Evolutionary conservation across 1,139 yeast species (phyloP).

Genomic region (Taphrina communis): DNA sequence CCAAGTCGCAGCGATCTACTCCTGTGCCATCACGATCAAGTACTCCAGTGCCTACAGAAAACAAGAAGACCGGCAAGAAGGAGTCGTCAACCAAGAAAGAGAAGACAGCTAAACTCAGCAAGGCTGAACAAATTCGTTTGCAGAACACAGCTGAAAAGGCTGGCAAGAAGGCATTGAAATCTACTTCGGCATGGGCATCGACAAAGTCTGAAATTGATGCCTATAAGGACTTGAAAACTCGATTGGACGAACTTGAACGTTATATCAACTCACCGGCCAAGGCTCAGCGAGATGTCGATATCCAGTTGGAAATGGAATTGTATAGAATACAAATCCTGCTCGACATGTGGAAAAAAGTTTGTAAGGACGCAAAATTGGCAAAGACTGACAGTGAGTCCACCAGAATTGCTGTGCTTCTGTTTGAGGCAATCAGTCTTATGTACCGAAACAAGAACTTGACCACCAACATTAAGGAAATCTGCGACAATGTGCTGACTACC

Average conservation of each 20-base stretch:
- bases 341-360: conserved; percentile 40
- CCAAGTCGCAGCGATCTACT: conserved; percentile 13
- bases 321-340: conserved; percentile 42
- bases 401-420: conserved; percentile 37
- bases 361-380: conserved; percentile 38
- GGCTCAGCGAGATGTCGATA: conserved; percentile 38
- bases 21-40: conserved; percentile 34
- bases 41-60: conserved; percentile 30
- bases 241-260: conserved; percentile 35
- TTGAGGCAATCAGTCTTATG: conserved; percentile 37
- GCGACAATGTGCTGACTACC: conserved; percentile 35
- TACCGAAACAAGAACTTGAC: conserved; percentile 36
- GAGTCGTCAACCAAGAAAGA: conserved; percentile 38
- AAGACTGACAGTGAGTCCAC: conserved; percentile 36
- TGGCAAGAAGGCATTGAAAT: conserved; percentile 40
- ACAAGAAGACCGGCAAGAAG: conserved; percentile 26
- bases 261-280: conserved; percentile 26
- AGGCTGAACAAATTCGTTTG: conserved; percentile 41
- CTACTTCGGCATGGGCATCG: conserved; percentile 39
- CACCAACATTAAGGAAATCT: conserved; percentile 35
- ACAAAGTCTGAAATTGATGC: conserved; percentile 40
- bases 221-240: conserved; percentile 36
- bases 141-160: conserved; percentile 42
- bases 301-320: conserved; percentile 42
- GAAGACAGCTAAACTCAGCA: conserved; percentile 40